These are phyloP conservation scores for Tylopilus vinaceipallidus DNA, from an alignment of 768 basidiomycete species.

Conservation along the genomic window DNA sequence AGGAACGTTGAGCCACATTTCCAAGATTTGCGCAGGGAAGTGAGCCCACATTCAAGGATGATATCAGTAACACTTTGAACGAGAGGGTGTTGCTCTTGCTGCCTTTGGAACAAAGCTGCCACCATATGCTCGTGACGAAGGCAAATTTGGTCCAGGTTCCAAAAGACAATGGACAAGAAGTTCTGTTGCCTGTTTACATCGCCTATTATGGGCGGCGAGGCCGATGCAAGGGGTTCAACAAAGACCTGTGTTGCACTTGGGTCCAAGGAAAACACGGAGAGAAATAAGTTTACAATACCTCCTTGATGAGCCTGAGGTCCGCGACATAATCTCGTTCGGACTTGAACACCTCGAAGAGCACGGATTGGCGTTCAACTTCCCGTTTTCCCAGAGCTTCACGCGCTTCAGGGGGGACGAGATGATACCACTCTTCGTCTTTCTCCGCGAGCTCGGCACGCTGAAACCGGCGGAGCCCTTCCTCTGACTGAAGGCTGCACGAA, in stretches of 20 bases:
- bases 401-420: constrained; percentile 71
- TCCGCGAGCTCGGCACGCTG: constrained; percentile 64
- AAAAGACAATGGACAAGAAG: constrained; percentile 83
- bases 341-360: constrained; percentile 87
- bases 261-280: neutral
- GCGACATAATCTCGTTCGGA: constrained; percentile 85
- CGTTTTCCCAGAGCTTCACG: constrained; percentile 66
- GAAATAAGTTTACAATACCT: constrained; percentile 41
- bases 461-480: constrained; percentile 63
- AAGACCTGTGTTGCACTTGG: constrained; percentile 53
- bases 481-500: constrained; percentile 51
- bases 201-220: constrained; percentile 64
- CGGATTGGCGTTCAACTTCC: constrained; percentile 83
- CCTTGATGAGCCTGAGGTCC: constrained; percentile 69
- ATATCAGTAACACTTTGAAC: constrained; percentile 83
- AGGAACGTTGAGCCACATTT: constrained; percentile 17
- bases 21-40: constrained; percentile 3
- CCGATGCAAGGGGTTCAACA: constrained; percentile 58
- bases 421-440: constrained; percentile 81
- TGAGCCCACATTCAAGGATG: constrained; percentile 66
- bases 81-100: constrained; percentile 82
- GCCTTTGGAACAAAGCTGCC: constrained; percentile 69
- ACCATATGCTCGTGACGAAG: constrained; percentile 68
- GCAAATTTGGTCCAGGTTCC: constrained; percentile 71
- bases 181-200: constrained; percentile 47